These are phyloP conservation scores for Cephalotrichum gorgonifer DNA, from an alignment of 2,329 filamentous ascomycete genomes.

Conservation along the genomic window DNA sequence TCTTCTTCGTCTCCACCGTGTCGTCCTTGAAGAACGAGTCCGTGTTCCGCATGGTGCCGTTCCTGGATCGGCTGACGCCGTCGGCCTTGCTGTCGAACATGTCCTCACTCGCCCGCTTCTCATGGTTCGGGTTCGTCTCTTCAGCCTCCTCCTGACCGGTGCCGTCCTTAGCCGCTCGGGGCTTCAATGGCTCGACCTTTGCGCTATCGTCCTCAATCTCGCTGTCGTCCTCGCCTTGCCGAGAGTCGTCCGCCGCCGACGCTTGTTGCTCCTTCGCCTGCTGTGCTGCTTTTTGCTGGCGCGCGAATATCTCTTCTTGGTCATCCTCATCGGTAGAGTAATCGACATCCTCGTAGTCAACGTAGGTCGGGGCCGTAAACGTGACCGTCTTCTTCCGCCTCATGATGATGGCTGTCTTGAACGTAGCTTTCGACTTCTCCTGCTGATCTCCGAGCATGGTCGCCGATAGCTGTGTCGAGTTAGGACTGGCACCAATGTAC, in stretches of 20 bases:
- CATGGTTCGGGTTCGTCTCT: constrained; percentile 8
- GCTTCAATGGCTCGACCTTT: constrained; percentile 45
- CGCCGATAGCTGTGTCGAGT: constrained; percentile 39
- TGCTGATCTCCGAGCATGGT: constrained; percentile 50
- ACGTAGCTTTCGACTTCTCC: constrained; percentile 71
- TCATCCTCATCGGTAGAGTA: constrained; percentile 71
- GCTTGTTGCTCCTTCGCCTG: constrained; percentile 19
- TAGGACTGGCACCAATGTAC: neutral
- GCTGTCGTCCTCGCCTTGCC: constrained; percentile 16
- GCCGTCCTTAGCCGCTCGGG: constrained; percentile 29
- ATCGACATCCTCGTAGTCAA: constrained; percentile 78
- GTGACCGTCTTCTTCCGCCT: constrained; percentile 79
- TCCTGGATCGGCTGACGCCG: constrained; percentile 56
- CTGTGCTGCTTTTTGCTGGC: constrained; percentile 20
- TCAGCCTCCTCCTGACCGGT: constrained; percentile 14
- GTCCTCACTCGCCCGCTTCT: constrained; percentile 51
- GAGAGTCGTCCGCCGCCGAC: constrained; percentile 9
- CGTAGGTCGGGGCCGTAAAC: constrained; percentile 76
- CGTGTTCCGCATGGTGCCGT: constrained; percentile 80
- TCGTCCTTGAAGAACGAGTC: constrained; percentile 98
- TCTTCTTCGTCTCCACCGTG: constrained; percentile 90
- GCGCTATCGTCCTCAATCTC: constrained; percentile 38
- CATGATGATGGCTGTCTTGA: constrained; percentile 78
- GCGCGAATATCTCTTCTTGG: constrained; percentile 32
- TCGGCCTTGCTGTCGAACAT: constrained; percentile 46